Percentiles rank a stretch among this genome's conserved stretches.
These are phyloP conservation scores for Daldinia vernicosa DNA, from an alignment of 495 filamentous ascomycete genomes.

Conservation along the genomic window DNA sequence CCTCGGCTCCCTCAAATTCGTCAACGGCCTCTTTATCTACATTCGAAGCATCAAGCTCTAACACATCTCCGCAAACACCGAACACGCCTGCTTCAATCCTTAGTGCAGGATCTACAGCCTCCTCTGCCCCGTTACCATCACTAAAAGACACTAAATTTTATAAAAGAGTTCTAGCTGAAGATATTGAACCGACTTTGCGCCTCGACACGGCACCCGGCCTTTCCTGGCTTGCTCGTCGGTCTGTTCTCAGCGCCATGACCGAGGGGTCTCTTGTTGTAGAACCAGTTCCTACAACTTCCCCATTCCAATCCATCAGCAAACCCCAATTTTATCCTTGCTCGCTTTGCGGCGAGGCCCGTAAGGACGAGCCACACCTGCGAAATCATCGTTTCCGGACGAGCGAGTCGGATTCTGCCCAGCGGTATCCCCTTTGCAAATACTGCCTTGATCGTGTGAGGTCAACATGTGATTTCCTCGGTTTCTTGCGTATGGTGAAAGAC, in stretches of 20 bases:
- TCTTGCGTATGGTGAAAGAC: slow-evolving; percentile 87
- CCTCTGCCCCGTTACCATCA: slow-evolving; percentile 46
- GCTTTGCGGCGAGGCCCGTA: slow-evolving; percentile 85
- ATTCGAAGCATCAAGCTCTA: slow-evolving; percentile 46
- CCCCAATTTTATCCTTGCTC: slow-evolving; percentile 76
- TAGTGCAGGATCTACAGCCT: slow-evolving; percentile 51
- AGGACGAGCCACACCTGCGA: slow-evolving; percentile 72
- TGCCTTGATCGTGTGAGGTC: slow-evolving; percentile 85
- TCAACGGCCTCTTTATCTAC: slow-evolving; percentile 57
- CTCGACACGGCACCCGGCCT: slow-evolving; percentile 90
- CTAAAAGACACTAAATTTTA: slow-evolving; percentile 94
- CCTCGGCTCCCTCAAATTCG: slow-evolving; percentile 53
- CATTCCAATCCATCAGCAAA: slow-evolving; percentile 62
- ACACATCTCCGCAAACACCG: slow-evolving; percentile 59
- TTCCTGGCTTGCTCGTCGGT: slow-evolving; percentile 89
- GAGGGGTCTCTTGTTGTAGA: slow-evolving; percentile 92
- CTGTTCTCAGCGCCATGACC: slow-evolving; percentile 80
- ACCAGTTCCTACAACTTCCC: slow-evolving; percentile 69
- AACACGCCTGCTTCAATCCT: slow-evolving; percentile 59
- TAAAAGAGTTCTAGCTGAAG: slow-evolving; percentile 85
- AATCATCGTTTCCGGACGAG: slow-evolving; percentile 90
- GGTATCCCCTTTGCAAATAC: slow-evolving; percentile 88
- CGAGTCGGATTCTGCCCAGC: slow-evolving; percentile 83
- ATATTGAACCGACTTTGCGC: slow-evolving; percentile 92
- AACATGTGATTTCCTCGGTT: slow-evolving; percentile 90